These are phyloP conservation scores for Pichia californica DNA, from an alignment of 805 yeast genomes.

Conservation along the genomic window DNA sequence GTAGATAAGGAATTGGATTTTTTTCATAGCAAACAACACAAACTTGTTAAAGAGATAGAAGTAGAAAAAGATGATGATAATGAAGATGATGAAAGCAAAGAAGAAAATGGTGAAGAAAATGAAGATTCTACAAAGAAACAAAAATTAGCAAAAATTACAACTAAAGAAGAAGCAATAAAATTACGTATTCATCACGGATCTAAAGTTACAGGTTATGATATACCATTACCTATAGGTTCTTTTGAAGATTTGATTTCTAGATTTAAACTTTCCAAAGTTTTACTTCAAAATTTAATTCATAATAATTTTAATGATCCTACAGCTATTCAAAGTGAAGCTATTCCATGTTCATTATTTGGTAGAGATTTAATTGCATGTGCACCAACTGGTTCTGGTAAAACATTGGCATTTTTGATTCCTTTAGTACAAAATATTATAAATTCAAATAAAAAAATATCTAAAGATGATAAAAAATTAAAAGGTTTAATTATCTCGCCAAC, in stretches of 20 bases:
- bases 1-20: constrained; percentile 71
- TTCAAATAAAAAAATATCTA: constrained; percentile 29
- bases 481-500: constrained; percentile 90
- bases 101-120: constrained; percentile 17
- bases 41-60: constrained; percentile 14
- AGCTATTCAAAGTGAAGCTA: constrained; percentile 85
- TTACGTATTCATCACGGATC: constrained; percentile 56
- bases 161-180: constrained; percentile 50
- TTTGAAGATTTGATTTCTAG: constrained; percentile 74
- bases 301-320: constrained; percentile 82
- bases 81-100: constrained; percentile 22
- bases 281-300: constrained; percentile 57
- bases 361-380: constrained; percentile 91
- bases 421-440: constrained; percentile 46
- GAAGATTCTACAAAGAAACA: not conserved
- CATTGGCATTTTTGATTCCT: constrained; percentile 85
- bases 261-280: constrained; percentile 53
- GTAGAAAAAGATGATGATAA: constrained; percentile 27
- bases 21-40: constrained; percentile 53
- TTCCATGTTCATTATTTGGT: constrained; percentile 63
- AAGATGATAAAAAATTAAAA: constrained; percentile 43
- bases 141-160: constrained; percentile 33
- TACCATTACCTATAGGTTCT: constrained; percentile 87
- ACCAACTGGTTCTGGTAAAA: constrained; percentile 98
- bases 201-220: constrained; percentile 76